phyloP scores from a whole-genome alignment of 352 stramenopile species.

The Pythium myriotylum region DNA sequence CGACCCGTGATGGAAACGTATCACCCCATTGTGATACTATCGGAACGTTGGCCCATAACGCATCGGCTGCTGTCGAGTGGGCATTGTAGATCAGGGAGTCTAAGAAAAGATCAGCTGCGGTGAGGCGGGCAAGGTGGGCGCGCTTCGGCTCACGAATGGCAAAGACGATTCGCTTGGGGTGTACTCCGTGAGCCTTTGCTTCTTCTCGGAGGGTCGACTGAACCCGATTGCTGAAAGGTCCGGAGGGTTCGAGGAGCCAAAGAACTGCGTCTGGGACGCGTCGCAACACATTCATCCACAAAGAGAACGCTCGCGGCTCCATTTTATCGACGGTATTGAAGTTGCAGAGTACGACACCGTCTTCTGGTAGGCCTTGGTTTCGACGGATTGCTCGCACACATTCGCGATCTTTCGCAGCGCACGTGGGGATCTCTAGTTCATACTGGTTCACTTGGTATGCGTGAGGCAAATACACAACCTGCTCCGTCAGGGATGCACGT shows the following conservation, averaged over 20 bases:
- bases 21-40: constrained; percentile 88
- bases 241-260: constrained; percentile 74
- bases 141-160: constrained; percentile 55
- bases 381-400: constrained; percentile 4
- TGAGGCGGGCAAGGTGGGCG: constrained; percentile 81
- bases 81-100: constrained; percentile 96
- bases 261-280: constrained; percentile 84
- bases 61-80: constrained; percentile 94
- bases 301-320: constrained; percentile 82
- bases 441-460: constrained; percentile 93
- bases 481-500: constrained; percentile 65
- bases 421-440: constrained; percentile 42
- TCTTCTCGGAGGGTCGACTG: constrained; percentile 50
- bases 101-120: constrained; percentile 91
- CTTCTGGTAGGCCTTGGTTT: constrained; percentile 28
- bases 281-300: constrained; percentile 90
- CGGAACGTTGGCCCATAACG: constrained; percentile 87
- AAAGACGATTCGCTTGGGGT: constrained; percentile 71
- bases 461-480: constrained; percentile 87
- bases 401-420: constrained; percentile 9
- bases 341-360: constrained; percentile 82
- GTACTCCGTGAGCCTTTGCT: constrained; percentile 67
- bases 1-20: constrained; percentile 73
- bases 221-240: constrained; percentile 29
- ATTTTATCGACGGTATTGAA: constrained; percentile 96